Evolutionary conservation across 345 rosid genomes (phyloP).

Genomic region (Populus euphratica): DNA sequence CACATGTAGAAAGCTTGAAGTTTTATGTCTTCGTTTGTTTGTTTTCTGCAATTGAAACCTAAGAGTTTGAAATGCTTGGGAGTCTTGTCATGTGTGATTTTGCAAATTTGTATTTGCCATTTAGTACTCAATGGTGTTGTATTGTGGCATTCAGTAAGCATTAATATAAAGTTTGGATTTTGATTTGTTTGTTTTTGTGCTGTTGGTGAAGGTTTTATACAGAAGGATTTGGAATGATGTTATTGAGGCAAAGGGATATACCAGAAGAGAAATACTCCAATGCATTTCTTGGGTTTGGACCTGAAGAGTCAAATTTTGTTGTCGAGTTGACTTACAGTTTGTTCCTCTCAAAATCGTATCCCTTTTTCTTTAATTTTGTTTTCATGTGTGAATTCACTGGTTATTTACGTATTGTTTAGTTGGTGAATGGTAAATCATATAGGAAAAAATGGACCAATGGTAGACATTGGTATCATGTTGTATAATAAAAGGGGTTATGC

Average conservation of each 20-base stretch:
- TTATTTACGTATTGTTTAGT: not conserved
- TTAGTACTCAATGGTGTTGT: too few relatives aligned
- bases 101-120: too few relatives aligned
- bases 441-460: not conserved
- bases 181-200: not conserved
- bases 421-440: not conserved
- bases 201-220: slow-evolving; percentile 63
- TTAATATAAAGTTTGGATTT: not conserved
- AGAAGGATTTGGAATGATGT: slow-evolving; percentile 87
- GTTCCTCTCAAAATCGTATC: slow-evolving; percentile 3
- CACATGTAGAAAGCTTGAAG: too few relatives aligned
- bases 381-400: not conserved
- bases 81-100: too few relatives aligned
- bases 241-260: slow-evolving; percentile 81
- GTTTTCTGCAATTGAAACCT: too few relatives aligned
- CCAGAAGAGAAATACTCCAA: slow-evolving; percentile 92
- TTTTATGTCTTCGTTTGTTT: too few relatives aligned
- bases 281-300: slow-evolving; percentile 91
- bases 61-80: too few relatives aligned
- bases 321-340: slow-evolving; percentile 86
- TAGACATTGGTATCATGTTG: not conserved
- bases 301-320: slow-evolving; percentile 71
- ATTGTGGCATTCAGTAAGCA: not conserved
- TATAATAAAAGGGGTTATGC: not conserved
- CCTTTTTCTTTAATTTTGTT: not conserved